Base-by-base conservation (phyloP, 1,284 basidiomycete genomes). In the Irpex sp. region DNA sequence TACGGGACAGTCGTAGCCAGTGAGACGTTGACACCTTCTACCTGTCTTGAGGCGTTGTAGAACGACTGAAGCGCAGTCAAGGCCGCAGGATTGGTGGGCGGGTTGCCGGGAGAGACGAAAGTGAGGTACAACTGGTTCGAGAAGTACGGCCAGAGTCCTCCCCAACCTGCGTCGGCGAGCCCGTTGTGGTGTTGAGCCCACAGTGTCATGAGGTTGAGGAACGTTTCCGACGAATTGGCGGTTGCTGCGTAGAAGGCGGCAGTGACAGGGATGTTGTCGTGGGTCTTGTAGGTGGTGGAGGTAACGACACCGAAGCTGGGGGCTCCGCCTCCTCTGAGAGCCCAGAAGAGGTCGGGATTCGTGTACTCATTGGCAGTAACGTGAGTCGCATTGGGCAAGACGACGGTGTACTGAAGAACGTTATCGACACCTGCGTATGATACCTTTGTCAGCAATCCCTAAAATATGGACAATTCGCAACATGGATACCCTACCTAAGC, bases 261-360 rank as follows among this genome's bases (percentile, higher is more conserved):
- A 35, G 68, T 68, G 53, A 75, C 48, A 2, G 78, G 74, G 70
- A 59, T 18, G 5, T 63, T 45, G 1, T 74, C 73, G 53, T 77
- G 75, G 0, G 78, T 75, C 16, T 66, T 65, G 67, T 76, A 76
- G 0, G 77, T 79, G 18, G 75, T 75, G 48, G 48, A 51, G n/a
- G 48, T 51, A 4, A 51, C 48, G 10, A 51, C 71, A 39, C 59
- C 79, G 59, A 71, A 81, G 9, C 76, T 80, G 5, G 77, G 72
- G 2, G 78, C 79, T 1, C 82, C 81, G 1, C 82, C 81, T 1
- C 82, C 82, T 23, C 79, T 75, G 57, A 83, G 66, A 0, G 81
- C 80, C 77, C 80, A 83, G 69, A 82, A 84, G 7, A 83, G 68
- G 60, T 80, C 76, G 0, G 71, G 4, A 64, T 80, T 71, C 18